Evolutionary conservation across 495 filamentous ascomycete genomes (phyloP), one percentile per base, ranked within the genome.

Genomic region (Aspergillus affinis): DNA sequence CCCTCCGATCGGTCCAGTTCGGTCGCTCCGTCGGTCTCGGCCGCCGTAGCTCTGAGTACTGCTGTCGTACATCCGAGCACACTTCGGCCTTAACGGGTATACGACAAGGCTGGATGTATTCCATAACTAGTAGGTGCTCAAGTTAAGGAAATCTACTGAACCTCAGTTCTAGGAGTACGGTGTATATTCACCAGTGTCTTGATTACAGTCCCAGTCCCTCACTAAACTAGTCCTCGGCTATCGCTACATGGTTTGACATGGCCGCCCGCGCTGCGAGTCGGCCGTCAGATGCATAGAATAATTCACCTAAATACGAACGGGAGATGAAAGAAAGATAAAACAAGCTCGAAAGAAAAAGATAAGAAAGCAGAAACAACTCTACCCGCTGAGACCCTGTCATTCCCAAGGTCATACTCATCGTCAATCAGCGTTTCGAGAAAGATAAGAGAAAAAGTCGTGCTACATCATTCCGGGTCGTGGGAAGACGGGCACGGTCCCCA

Each of bases 401-500:
- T 41, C 13, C 36, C 36, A 41, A 17, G 36, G 36, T 17, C 36
- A 41, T 41, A 4, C 36, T 41, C 13, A 17, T 13, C 36, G 13
- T 41, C 36, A 41, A 41, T 2, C 36, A 15, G 36, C 36, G 8
- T 15, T 41, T 41, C 4, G 23, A 26, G 23, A 26, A 26, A 26
- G 23, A 9, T 6, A 41, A 41, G 2, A 41, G 12, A 41, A 10
- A 41, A 41, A 41, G 9, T 10, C 13, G 12, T 17, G 13, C 36
- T 41, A 41, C 36, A 41, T 41, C 72, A 74, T 72, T 6, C 84
- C 86, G 10, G 90, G 91, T 62, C 94, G 78, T 2, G 94, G 94
- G 67, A 98, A 98, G 8, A 98, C 81, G 0, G 90, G 89, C 41
- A 92, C 79, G 4, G 92, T 93, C 18, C 87, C 84, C 56, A 96